Evolutionary conservation across 2,329 filamentous ascomycete genomes (phyloP).

Genomic region (Ceratocystis albifundus): DNA sequence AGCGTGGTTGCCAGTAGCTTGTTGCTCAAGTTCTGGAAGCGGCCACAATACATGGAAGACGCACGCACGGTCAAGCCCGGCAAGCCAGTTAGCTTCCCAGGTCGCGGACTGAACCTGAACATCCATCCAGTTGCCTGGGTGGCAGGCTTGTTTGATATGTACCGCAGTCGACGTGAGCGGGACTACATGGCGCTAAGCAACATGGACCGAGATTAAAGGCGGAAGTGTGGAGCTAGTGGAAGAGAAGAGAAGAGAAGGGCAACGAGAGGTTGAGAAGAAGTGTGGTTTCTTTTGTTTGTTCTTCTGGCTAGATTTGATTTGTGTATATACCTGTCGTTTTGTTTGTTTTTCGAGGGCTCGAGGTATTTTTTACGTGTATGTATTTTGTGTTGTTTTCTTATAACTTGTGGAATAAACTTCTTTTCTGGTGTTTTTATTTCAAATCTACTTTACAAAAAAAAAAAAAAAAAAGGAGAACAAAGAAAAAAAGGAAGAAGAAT

Average conservation of each 20-base stretch:
- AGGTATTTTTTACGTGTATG: constrained; percentile 4
- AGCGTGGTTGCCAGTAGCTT: constrained; percentile 78
- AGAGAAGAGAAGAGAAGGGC: not conserved
- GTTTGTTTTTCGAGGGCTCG: not conserved
- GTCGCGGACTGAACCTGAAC: constrained; percentile 27
- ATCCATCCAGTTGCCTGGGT: constrained; percentile 17
- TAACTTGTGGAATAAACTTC: not conserved
- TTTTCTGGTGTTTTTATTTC: not conserved
- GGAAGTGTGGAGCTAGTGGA: not conserved
- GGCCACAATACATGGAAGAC: constrained; percentile 78
- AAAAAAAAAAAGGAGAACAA: no score
- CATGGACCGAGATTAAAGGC: constrained; percentile 32
- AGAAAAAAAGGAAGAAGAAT: not conserved
- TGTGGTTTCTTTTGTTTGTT: not conserved
- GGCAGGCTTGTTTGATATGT: not conserved
- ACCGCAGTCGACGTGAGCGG: constrained; percentile 24
- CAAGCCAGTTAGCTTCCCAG: constrained; percentile 34
- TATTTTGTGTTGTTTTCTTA: not conserved
- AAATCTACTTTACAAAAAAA: not conserved
- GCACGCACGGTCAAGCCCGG: constrained; percentile 47
- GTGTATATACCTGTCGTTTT: not conserved
- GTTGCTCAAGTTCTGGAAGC: constrained; percentile 73
- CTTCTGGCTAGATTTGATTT: not conserved
- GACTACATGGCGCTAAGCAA: constrained; percentile 50
- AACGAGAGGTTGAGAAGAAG: not conserved